Evolutionary conservation across 345 rosid species (phyloP).

Genomic region (Leavenworthia alabamica): DNA sequence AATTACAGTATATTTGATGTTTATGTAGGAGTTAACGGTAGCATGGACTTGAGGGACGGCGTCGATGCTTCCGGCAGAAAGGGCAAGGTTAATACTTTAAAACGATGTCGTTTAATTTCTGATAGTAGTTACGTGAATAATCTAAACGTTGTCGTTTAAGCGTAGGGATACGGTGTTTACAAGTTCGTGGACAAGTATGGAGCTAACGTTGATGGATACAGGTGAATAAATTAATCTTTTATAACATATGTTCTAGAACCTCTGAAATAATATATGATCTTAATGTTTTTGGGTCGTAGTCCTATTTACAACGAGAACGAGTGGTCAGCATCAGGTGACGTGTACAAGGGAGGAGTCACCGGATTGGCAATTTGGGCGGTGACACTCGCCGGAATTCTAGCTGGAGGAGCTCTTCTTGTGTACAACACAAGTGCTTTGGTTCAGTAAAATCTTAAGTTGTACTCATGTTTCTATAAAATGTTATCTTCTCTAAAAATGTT

Average conservation of each 20-base stretch:
- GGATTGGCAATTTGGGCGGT: constrained; percentile 96
- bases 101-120: background rate
- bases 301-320: constrained; percentile 65
- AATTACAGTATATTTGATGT: background rate
- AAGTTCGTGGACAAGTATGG: constrained; percentile 92
- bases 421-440: constrained; percentile 96
- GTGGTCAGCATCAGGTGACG: constrained; percentile 78
- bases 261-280: background rate
- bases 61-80: constrained; percentile 86
- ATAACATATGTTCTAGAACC: background rate
- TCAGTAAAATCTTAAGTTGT: constrained; percentile 39
- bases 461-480: background rate
- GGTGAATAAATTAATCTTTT: constrained; percentile 29
- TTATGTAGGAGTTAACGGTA: constrained; percentile 51
- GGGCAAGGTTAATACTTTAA: constrained; percentile 35
- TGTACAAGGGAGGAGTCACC: constrained; percentile 69
- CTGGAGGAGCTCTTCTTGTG: constrained; percentile 88
- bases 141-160: background rate
- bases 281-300: constrained; percentile 31
- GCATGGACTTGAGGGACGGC: constrained; percentile 77
- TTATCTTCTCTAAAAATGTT: no score
- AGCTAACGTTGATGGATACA: constrained; percentile 95
- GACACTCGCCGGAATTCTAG: constrained; percentile 67
- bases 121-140: background rate
- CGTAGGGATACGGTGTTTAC: constrained; percentile 95